Evolutionary conservation across 2,329 filamentous ascomycete species (phyloP), one percentile per base, ranked within the genome.

Genomic region (Eutypa lata): DNA sequence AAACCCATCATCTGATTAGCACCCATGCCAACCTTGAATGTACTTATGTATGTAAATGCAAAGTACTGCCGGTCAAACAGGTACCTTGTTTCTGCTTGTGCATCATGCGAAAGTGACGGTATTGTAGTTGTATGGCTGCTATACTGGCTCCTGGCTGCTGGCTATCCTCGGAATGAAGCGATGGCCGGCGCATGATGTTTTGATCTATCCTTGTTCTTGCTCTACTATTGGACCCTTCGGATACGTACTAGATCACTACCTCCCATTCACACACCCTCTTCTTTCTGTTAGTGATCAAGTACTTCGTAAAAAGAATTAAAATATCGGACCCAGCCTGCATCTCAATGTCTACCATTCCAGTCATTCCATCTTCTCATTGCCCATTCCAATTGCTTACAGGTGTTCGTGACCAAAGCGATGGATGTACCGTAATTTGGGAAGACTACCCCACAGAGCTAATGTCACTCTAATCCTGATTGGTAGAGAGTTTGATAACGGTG

Each of bases 1-100:
- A 45, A 45, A 45, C 22, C 22, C 42, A 24, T 45, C 42, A 45
- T 45, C 42, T 45, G 42, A 45, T 45, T 45, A 14, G 42, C 42
- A 45, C 11, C 42, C 40, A 14, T 38, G 35, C 35, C 35, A 31
- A 10, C 6, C 10, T 6, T 31, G 26, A 6, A 31, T 31, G 26
- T 31, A 31, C 26, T 6, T 31, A 10, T 10, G 26, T 31, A 31
- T 31, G 6, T 10, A 31, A 10, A 31, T 31, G 26, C 26, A 5
- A 31, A 5, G 10, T 10, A 31, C 26, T 10, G 26, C 10, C 26
- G 10, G 26, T 31, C n/a, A n/a, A n/a, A n/a, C n/a, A n/a, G n/a
- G n/a, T n/a, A n/a, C n/a, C n/a, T n/a, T n/a, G n/a, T n/a, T n/a
- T n/a, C n/a, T n/a, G n/a, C n/a, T n/a, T n/a, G n/a, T n/a, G n/a